phyloP scores from a whole-genome alignment of 345 rosid genomes.

The Gynandropsis gynandra region DNA sequence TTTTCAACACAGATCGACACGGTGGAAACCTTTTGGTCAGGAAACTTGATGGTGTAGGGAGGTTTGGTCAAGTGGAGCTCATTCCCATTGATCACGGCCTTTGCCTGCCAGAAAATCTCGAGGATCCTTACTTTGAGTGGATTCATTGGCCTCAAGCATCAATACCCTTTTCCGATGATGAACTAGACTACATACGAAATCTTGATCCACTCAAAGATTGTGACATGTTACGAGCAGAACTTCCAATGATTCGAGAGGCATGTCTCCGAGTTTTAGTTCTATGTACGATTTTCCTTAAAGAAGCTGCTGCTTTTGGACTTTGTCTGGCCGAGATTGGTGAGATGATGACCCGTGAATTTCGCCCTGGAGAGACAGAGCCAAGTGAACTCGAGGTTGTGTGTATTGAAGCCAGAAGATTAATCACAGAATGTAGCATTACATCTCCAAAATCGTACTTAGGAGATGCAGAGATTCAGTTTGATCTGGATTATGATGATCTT shows the following conservation, averaged over 20 bases:
- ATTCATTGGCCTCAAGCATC: conserved; percentile 99
- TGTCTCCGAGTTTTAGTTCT: conserved; percentile 76
- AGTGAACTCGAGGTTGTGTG: conserved; percentile 93
- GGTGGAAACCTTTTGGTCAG: conserved; percentile 90
- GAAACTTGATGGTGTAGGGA: conserved; percentile 63
- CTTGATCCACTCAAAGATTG: conserved; percentile 65
- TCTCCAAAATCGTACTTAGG: conserved; percentile 52
- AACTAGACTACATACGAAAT: conserved; percentile 67
- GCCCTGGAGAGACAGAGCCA: conserved; percentile 81
- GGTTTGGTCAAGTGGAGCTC: conserved; percentile 78
- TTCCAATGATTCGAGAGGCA: conserved; percentile 93
- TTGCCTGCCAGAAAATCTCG: conserved; percentile 90
- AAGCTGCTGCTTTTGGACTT: conserved; percentile 69
- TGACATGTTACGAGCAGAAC: conserved; percentile 69
- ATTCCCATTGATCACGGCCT: conserved; percentile 98
- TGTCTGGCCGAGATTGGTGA: conserved; percentile 97
- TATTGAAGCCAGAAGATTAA: conserved; percentile 70
- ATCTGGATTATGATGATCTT: conserved; percentile 63
- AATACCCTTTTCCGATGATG: conserved; percentile 94
- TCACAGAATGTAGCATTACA: conserved; percentile 47
- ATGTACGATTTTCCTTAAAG: conserved; percentile 81
- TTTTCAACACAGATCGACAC: conserved; percentile 93
- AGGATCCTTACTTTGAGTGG: conserved; percentile 99
- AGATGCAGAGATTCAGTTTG: conserved; percentile 69
- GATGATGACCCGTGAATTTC: conserved; percentile 97